These are phyloP conservation scores for Apophysomyces variabilis DNA, from an alignment of 371 early-diverging fungal species.

Conservation along the genomic window DNA sequence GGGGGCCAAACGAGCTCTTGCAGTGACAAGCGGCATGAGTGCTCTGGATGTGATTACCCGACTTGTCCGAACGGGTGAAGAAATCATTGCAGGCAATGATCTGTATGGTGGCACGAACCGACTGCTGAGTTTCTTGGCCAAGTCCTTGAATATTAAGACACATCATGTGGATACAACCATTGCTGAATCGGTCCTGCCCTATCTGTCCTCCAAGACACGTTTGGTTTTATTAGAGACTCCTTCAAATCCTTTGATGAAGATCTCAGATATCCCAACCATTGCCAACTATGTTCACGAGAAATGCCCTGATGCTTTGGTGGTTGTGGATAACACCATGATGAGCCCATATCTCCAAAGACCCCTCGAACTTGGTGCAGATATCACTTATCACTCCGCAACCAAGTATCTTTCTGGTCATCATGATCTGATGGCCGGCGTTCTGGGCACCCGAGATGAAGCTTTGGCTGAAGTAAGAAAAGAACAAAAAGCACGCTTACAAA, in stretches of 20 bases:
- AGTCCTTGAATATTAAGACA: conserved; percentile 72
- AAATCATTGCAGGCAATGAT: conserved; percentile 90
- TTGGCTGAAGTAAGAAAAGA: conserved; percentile 69
- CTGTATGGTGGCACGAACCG: conserved; percentile 92
- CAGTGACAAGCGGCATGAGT: conserved; percentile 88
- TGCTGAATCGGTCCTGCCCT: conserved; percentile 59
- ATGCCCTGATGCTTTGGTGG: conserved; percentile 78
- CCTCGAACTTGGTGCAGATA: conserved; percentile 87
- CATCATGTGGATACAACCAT: conserved; percentile 87
- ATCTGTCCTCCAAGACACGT: conserved; percentile 79
- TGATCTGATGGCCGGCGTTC: conserved; percentile 91
- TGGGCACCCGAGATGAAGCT: conserved; percentile 69
- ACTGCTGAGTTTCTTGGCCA: conserved; percentile 72
- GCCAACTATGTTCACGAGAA: conserved; percentile 66
- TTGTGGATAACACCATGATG: conserved; percentile 97
- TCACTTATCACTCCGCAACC: conserved; percentile 87
- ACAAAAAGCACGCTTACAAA: neutral
- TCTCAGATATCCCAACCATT: conserved; percentile 82
- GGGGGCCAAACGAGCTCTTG: conserved; percentile 78
- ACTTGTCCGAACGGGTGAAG: conserved; percentile 77
- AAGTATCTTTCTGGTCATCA: conserved; percentile 94
- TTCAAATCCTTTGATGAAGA: conserved; percentile 88
- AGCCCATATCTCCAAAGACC: conserved; percentile 87
- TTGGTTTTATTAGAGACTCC: conserved; percentile 87
- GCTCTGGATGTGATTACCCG: conserved; percentile 86